A percentile compares a stretch with the other conserved stretches of the same genome.
Evolutionary conservation across 176 grass and related monocot species (phyloP).

Genomic region (Hsuehochloa calcarea): DNA sequence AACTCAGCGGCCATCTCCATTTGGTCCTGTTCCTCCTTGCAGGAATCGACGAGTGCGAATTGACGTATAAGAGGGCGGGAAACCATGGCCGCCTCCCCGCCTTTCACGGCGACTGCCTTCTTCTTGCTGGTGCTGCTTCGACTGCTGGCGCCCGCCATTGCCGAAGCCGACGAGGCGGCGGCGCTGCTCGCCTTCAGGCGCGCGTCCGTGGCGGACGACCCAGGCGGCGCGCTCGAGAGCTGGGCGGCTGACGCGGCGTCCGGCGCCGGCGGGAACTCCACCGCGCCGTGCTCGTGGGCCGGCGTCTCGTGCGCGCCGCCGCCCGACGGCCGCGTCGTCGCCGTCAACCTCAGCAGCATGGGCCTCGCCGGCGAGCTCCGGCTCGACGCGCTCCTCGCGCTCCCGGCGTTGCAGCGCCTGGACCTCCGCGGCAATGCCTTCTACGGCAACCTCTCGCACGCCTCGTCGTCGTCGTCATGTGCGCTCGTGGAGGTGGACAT

Average conservation of each 20-base stretch:
- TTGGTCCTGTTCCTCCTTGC: background rate
- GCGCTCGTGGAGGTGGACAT: too few species aligned
- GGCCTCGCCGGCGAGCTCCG: too few species aligned
- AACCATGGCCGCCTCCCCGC: conserved; percentile 39
- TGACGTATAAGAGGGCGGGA: background rate
- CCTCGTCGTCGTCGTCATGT: too few species aligned
- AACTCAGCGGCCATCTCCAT: conserved; percentile 8
- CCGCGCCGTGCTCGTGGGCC: too few species aligned
- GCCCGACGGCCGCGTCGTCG: too few species aligned
- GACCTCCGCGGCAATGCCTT: too few species aligned
- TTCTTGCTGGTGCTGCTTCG: conserved; percentile 24
- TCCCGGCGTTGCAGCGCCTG: too few species aligned
- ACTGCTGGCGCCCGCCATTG: conserved; percentile 29
- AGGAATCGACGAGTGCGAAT: background rate
- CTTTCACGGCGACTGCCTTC: background rate
- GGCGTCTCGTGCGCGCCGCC: too few species aligned
- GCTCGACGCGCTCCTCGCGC: too few species aligned
- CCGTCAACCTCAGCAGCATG: too few species aligned
- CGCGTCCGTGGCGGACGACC: conserved; percentile 53
- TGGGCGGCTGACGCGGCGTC: conserved; percentile 27
- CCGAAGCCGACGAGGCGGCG: conserved; percentile 46
- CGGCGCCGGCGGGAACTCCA: background rate
- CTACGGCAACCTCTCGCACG: too few species aligned
- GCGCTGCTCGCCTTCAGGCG: conserved; percentile 68
- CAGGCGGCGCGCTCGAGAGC: conserved; percentile 35